Conservation (phyloP, 345 rosid genomes). For the Eucalyptus polyanthemos region DNA sequence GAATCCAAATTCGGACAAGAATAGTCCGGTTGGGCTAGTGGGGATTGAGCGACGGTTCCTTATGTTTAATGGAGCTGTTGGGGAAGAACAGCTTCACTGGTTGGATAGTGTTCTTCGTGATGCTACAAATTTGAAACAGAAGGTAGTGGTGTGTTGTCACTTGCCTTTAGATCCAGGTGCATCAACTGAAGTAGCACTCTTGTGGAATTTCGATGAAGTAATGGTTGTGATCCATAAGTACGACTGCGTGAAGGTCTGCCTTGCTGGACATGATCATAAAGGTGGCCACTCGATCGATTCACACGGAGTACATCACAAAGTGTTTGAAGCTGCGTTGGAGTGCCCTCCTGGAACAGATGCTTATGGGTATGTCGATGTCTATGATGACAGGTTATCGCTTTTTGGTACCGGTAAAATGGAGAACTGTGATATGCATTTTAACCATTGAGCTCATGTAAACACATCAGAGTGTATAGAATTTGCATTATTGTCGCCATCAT, state of each 20-base stretch:
- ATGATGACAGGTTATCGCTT: slow-evolving; percentile 52
- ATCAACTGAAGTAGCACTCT: slow-evolving; percentile 37
- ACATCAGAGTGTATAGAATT: not conserved
- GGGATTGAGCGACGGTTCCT: slow-evolving; percentile 74
- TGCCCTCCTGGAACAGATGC: slow-evolving; percentile 85
- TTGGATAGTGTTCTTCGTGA: slow-evolving; percentile 51
- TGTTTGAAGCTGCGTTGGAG: slow-evolving; percentile 82
- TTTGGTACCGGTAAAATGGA: slow-evolving; percentile 49
- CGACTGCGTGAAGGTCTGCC: slow-evolving; percentile 67
- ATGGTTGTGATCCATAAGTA: slow-evolving; percentile 62
- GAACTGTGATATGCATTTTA: slow-evolving; percentile 31
- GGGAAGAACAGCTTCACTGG: slow-evolving; percentile 73
- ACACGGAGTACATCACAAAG: slow-evolving; percentile 75
- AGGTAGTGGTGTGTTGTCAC: slow-evolving; percentile 74
- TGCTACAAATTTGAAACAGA: slow-evolving; percentile 54
- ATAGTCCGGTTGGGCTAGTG: slow-evolving; percentile 64
- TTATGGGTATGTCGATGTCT: slow-evolving; percentile 66
- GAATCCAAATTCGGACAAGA: slow-evolving; percentile 74
- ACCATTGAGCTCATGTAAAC: not conserved
- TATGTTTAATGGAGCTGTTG: slow-evolving; percentile 88
- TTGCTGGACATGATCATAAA: slow-evolving; percentile 78
- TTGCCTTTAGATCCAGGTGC: slow-evolving; percentile 66
- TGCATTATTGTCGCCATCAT: not conserved
- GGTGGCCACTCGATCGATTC: slow-evolving; percentile 76
- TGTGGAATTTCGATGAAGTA: slow-evolving; percentile 85